Percentiles rank a stretch among this genome's conserved stretches.
phyloP scores from a whole-genome alignment of 139 green algal genomes.

The Diplosphaera chodatii region DNA sequence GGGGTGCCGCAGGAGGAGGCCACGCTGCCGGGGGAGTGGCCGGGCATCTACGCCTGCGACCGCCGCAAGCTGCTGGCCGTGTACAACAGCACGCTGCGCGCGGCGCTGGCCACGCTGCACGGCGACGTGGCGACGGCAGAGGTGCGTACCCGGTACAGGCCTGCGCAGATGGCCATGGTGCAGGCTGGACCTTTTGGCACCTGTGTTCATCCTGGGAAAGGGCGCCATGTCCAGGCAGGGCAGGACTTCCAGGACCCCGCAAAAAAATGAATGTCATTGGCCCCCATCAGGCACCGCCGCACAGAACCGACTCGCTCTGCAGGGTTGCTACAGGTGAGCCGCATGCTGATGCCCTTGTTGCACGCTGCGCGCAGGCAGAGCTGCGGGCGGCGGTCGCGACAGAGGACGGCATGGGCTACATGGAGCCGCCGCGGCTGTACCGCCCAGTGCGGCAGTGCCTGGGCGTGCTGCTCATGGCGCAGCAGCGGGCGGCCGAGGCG shows the following conservation, averaged over 20 bases:
- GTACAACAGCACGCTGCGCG: conserved; percentile 1
- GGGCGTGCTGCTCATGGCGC: conserved; percentile 32
- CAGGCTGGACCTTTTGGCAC: no score
- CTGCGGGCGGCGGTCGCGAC: conserved; percentile 12
- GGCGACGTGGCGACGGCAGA: neutral
- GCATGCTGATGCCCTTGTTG: no score
- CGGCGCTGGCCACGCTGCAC: conserved; percentile 1
- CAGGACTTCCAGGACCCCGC: no score
- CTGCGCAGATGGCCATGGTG: no score
- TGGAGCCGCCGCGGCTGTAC: conserved; percentile 46
- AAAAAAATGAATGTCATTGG: no score
- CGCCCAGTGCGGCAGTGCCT: conserved; percentile 46
- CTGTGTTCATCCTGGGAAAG: no score
- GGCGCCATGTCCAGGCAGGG: no score
- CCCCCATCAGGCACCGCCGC: no score
- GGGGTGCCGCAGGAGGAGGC: conserved; percentile 1
- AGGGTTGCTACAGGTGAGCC: no score
- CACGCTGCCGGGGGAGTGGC: conserved; percentile 12
- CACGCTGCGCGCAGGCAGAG: no score
- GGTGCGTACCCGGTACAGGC: neutral
- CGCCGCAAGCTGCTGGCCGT: conserved; percentile 15
- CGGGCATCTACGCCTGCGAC: conserved; percentile 22
- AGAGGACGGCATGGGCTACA: conserved; percentile 35
- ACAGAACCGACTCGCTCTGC: no score
- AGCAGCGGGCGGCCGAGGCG: conserved; percentile 5